Percentiles rank a stretch among this genome's conserved stretches.
Conservation (phyloP, 208 protist genomes). For the Trypanosoma lewisi region DNA sequence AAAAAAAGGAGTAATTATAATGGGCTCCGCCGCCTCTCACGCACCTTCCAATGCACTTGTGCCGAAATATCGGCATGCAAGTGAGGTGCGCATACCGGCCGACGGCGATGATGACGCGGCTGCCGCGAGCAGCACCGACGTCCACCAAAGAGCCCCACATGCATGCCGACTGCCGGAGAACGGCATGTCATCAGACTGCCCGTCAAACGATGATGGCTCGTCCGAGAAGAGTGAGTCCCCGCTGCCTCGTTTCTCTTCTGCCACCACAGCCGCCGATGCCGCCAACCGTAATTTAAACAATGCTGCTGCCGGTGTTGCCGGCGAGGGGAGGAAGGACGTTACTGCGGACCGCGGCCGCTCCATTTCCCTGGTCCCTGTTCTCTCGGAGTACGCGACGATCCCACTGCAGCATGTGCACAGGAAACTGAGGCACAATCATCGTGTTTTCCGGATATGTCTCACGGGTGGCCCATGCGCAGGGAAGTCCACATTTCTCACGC, state of each 20-base stretch:
- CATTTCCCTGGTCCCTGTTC: conserved; percentile 45
- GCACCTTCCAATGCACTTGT: background rate
- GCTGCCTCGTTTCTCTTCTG: background rate
- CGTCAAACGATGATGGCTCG: background rate
- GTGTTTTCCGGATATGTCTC: conserved; percentile 66
- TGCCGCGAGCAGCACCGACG: too few relatives aligned
- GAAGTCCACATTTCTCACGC: conserved; percentile 73
- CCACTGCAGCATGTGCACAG: conserved; percentile 43
- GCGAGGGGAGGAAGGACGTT: background rate
- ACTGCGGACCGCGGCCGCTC: conserved; percentile 35
- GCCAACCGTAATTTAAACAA: background rate
- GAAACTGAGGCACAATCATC: conserved; percentile 45
- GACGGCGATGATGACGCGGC: background rate
- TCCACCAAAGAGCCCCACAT: too few relatives aligned
- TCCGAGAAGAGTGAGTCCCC: background rate
- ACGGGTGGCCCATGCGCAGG: conserved; percentile 83
- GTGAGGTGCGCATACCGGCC: background rate
- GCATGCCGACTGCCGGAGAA: background rate
- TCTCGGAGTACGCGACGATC: conserved; percentile 47
- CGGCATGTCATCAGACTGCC: conserved; percentile 9
- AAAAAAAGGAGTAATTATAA: background rate
- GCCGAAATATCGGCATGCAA: background rate
- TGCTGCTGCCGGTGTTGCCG: background rate
- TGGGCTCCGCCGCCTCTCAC: conserved; percentile 17
- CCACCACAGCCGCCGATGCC: background rate